Percentiles rank a stretch among this genome's conserved stretches.
These are phyloP conservation scores for Clarireedia homoeocarpa DNA, from an alignment of 2,329 filamentous ascomycete species.

Conservation along the genomic window DNA sequence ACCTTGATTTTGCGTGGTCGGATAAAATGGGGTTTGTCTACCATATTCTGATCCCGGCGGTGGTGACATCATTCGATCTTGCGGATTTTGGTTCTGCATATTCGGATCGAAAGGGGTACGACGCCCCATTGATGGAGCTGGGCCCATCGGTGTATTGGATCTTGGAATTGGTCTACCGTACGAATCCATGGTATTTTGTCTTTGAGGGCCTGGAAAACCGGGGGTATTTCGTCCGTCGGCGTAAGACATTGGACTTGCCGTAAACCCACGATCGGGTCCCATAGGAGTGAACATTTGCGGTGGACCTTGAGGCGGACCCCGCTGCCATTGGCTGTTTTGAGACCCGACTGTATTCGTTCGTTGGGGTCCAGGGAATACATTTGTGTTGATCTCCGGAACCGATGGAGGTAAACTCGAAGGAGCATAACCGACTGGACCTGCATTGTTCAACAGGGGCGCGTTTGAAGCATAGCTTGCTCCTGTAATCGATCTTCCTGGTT, in stretches of 20 bases:
- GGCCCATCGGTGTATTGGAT: constrained; percentile 23
- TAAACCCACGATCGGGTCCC: constrained; percentile 22
- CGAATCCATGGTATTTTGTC: constrained; percentile 15
- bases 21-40: not conserved
- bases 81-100: not conserved
- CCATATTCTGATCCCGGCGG: constrained; percentile 1
- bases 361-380: constrained; percentile 19
- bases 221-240: constrained; percentile 12
- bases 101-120: constrained; percentile 22
- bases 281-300: constrained; percentile 25
- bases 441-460: constrained; percentile 51
- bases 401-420: constrained; percentile 22
- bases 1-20: not conserved
- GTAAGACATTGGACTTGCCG: constrained; percentile 25
- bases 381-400: constrained; percentile 20
- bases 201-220: not conserved
- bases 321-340: constrained; percentile 20
- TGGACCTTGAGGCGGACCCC: constrained; percentile 15
- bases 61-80: constrained; percentile 1
- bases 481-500: constrained; percentile 43
- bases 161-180: constrained; percentile 24
- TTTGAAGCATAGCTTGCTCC: constrained; percentile 54
- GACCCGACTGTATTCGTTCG: constrained; percentile 23
- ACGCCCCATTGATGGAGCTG: constrained; percentile 21
- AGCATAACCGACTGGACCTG: constrained; percentile 51